phyloP scores from a whole-genome alignment of 257 asterid genomes.

The Scutellaria baicalensis region DNA sequence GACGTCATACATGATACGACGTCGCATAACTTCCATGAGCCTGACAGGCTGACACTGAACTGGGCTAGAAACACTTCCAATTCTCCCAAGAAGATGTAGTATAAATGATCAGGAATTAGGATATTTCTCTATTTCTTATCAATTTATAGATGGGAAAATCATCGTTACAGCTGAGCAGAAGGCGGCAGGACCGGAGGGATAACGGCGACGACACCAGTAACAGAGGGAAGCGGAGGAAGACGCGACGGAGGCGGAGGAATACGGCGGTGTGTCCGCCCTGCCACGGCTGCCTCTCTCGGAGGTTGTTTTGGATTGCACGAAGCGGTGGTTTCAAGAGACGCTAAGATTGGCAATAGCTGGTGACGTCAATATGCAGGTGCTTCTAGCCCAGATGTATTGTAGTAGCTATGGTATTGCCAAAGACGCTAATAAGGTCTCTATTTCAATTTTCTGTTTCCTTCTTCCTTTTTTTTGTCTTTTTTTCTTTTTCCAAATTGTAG shows the following conservation, averaged over 20 bases:
- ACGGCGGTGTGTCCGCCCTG: constrained; percentile 6
- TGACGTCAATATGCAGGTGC: constrained; percentile 68
- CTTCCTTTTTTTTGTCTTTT: no score
- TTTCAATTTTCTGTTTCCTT: not conserved
- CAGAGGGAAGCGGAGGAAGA: constrained; percentile 12
- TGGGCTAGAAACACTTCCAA: constrained; percentile 3
- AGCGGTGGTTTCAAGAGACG: constrained; percentile 70
- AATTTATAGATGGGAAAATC: constrained; percentile 21
- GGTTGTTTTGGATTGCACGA: constrained; percentile 52
- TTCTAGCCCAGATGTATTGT: constrained; percentile 64
- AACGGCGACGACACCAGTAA: constrained; percentile 7
- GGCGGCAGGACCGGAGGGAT: constrained; percentile 9
- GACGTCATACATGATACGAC: constrained; percentile 21
- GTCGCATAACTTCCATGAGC: constrained; percentile 13
- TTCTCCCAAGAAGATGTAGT: not conserved
- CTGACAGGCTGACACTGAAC: constrained; percentile 4
- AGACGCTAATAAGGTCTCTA: constrained; percentile 49
- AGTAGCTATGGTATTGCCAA: constrained; percentile 53
- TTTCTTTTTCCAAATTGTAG: not conserved
- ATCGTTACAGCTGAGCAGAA: constrained; percentile 12
- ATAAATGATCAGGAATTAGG: not conserved
- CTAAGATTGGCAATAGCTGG: constrained; percentile 68
- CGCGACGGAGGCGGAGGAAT: constrained; percentile 19
- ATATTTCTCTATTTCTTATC: not conserved
- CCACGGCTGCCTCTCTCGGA: constrained; percentile 38